phyloP scores from a whole-genome alignment of 1,284 basidiomycete genomes.

The Puccinia brachypodii region DNA sequence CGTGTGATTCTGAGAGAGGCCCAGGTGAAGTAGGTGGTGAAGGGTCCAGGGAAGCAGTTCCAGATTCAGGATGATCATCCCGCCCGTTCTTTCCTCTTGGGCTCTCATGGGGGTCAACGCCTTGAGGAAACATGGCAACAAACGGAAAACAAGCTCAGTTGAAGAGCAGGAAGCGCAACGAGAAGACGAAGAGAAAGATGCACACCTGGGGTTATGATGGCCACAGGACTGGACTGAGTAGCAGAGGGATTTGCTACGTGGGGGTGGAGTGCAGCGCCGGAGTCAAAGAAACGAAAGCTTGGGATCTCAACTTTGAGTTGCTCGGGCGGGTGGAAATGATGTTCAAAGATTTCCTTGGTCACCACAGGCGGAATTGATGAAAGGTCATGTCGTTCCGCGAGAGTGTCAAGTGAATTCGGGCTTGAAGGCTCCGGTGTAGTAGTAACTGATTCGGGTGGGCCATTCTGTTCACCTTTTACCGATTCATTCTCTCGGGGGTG shows the following conservation, averaged over 20 bases:
- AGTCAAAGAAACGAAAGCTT: neutral
- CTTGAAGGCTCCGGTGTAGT: neutral
- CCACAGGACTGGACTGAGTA: no score
- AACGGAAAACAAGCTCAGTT: no score
- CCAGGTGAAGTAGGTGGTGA: neutral
- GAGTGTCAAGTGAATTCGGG: neutral
- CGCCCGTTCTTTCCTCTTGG: no score
- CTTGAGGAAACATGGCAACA: no score
- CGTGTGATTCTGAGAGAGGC: neutral
- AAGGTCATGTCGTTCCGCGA: neutral
- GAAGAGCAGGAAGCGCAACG: no score
- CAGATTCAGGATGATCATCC: neutral
- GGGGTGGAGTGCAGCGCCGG: no score
- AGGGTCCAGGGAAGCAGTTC: neutral
- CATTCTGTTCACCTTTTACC: neutral
- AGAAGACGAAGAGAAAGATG: no score
- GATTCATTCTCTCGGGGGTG: neutral
- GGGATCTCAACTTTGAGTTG: neutral
- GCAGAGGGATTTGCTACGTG: neutral
- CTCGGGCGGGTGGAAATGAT: neutral
- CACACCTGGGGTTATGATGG: no score
- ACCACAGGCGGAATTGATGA: neutral
- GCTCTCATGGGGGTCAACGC: no score
- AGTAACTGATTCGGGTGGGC: neutral
- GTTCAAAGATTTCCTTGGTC: neutral